Base-by-base conservation (phyloP, 345 rosid species). In the Eutrema japonicum region DNA sequence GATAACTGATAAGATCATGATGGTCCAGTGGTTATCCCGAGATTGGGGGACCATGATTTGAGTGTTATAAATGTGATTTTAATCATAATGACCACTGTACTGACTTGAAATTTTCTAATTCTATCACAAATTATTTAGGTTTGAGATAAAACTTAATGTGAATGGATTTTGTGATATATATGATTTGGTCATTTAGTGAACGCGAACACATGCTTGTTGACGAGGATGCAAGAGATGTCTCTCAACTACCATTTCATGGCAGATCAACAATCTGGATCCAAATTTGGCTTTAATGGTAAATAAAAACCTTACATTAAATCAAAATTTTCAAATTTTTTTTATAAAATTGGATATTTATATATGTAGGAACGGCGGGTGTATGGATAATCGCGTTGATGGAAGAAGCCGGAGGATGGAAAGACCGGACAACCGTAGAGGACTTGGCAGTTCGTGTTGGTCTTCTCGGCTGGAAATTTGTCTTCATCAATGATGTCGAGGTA, bases 401-500 rank as follows among this genome's bases (percentile, higher is more conserved):
- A 57, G 97, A 88, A 77, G 97, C 97, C 2, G 98, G 98, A 43
- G 98, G 98, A 10, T 93, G 98, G 98, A 89, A 93, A 69, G 98
- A 88, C 60, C 78, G 97, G 64, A 93, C 98, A 16, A 93, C 62
- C 5, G 76, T 71, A 32, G 76, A 71, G 18, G 76, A 71, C 53
- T 62, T 71, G 53, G 62, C 69, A 10, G 76, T 71, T 61, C 76
- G 76, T 32, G 76, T 10, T 62, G 69, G 76, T 41, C 76, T 71
- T 51, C 76, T 51, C 30, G 96, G 90, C 22, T 93, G 98, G 98
- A 93, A 89, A 78, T 93, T 89, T 76, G 82, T 93, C 11, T 93
- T 89, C 74, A 87, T 93, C 10, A 96, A 96, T 42, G 94, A 86
- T 67, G 89, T 93, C 12, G 90, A 86, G 82, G 96, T 90, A 84